Base-by-base conservation (phyloP, 768 basidiomycete genomes). In the Podaxis rugospora region DNA sequence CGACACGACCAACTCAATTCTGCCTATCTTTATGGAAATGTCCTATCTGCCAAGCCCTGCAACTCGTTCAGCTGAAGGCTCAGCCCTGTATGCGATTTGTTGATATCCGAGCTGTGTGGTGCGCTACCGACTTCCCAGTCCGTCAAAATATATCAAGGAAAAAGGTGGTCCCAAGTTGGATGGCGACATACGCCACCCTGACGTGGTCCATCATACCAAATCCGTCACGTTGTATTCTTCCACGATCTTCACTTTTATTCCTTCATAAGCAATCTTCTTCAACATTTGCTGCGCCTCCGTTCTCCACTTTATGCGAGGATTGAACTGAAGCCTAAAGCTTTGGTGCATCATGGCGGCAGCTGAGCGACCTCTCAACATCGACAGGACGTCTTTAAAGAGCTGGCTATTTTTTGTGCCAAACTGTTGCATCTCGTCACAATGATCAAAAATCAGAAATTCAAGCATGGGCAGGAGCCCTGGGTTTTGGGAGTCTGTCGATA, bases 391-490 rank as follows among this genome's bases (percentile, higher is more conserved):
- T 37, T 7, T 37, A 37, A 57, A 57, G 21, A 37, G 46, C 11
- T 36, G 16, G 35, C 56, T 50, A 10, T 28, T 36, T 37, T 50
- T 57, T 11, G 23, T 37, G 47, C 47, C 47, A n/a, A 57, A 57
- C 50, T 49, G 32, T 4, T 57, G 56, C 56, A 57, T 57, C 35
- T 39, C 47, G 35, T 50, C 47, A 14, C 56, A 57, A 23, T 16
- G 46, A 25, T 57, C 46, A 23, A 57, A 36, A 5, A 36, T 51
- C 10, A 57, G 36, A 36, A 21, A 11, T 37, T 36, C 21, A 28
- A 57, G 56, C 11, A 25, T 13, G 14, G 56, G 46, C 28, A 57
- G 47, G 39, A 57, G 28, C 5, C 21, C 47, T 32, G 28, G 40
- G 25, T 46, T 32, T 7, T 47, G 44, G 14, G 55, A 23, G 21